phyloP scores from a whole-genome alignment of 164 flowering plant species.

The grape (Vitis vinifera) region DNA sequence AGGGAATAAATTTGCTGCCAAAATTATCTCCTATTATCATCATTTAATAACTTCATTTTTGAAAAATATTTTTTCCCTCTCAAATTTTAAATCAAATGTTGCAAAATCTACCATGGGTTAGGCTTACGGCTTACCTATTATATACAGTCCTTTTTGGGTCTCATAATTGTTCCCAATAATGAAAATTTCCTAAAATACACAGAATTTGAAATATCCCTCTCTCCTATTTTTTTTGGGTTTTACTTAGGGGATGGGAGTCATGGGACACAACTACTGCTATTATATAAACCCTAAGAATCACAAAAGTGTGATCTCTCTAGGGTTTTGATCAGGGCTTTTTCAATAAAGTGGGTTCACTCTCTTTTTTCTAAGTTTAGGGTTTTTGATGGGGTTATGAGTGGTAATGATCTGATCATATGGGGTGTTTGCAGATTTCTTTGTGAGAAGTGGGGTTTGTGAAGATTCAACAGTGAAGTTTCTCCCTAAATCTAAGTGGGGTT shows the following conservation, averaged over 20 bases:
- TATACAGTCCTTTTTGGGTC: neutral
- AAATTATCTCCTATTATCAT: too few species aligned
- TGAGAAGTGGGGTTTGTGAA: neutral
- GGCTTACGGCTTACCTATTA: too few species aligned
- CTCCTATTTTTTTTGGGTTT: neutral
- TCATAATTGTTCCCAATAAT: constrained; percentile 3
- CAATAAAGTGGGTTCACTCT: neutral
- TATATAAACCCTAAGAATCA: neutral
- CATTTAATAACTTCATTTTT: too few species aligned
- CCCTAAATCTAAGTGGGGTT: too few species aligned
- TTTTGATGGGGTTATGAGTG: neutral
- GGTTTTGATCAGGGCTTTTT: constrained; percentile 18
- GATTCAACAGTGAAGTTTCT: too few species aligned
- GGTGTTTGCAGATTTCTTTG: neutral
- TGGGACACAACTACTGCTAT: constrained; percentile 7
- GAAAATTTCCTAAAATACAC: constrained; percentile 2
- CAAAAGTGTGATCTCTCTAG: constrained; percentile 3
- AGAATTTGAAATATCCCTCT: neutral
- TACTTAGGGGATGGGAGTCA: constrained; percentile 7
- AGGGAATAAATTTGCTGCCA: too few species aligned
- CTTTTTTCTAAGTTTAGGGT: neutral
- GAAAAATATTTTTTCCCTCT: too few species aligned
- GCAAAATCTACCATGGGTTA: too few species aligned
- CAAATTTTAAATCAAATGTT: too few species aligned
- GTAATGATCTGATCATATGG: too few species aligned